A percentile compares a stretch with the other conserved stretches of the same genome.
Conservation (phyloP, 306 rosid genomes). For the Carpinus fangiana region DNA sequence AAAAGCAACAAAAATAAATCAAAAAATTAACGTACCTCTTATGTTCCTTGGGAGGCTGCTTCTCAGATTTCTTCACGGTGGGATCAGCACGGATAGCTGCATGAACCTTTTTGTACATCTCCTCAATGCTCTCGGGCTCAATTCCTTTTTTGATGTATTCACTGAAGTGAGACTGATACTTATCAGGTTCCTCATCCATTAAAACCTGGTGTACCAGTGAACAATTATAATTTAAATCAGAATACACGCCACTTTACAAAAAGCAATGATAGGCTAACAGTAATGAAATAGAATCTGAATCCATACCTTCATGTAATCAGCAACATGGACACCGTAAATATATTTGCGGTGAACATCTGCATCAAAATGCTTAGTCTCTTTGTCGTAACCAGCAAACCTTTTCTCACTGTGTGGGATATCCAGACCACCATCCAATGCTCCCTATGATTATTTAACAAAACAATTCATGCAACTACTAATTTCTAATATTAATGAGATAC, state of each 20-base stretch:
- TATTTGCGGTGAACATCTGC: constrained; percentile 82
- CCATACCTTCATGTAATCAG: constrained; percentile 66
- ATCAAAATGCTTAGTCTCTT: constrained; percentile 73
- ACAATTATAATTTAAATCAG: background rate
- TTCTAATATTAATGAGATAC: background rate
- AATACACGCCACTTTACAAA: background rate
- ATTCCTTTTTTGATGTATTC: constrained; percentile 66
- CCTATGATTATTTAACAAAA: constrained; percentile 37
- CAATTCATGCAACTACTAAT: background rate
- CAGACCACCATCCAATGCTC: constrained; percentile 88
- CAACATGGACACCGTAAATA: constrained; percentile 74
- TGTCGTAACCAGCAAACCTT: constrained; percentile 79
- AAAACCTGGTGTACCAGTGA: constrained; percentile 39
- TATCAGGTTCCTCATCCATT: constrained; percentile 83
- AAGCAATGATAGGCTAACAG: background rate
- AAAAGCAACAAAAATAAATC: background rate
- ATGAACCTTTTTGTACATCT: constrained; percentile 75
- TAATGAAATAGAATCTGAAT: background rate
- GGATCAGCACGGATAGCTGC: constrained; percentile 84
- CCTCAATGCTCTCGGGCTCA: constrained; percentile 63
- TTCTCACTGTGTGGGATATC: constrained; percentile 92
- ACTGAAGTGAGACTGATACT: constrained; percentile 71
- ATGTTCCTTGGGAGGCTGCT: constrained; percentile 60
- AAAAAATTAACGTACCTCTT: constrained; percentile 48
- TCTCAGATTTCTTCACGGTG: constrained; percentile 41